Percentiles rank a stretch among this genome's conserved stretches.
These are phyloP conservation scores for Colletotrichum phormii DNA, from an alignment of 2,329 filamentous ascomycete species.

Conservation along the genomic window DNA sequence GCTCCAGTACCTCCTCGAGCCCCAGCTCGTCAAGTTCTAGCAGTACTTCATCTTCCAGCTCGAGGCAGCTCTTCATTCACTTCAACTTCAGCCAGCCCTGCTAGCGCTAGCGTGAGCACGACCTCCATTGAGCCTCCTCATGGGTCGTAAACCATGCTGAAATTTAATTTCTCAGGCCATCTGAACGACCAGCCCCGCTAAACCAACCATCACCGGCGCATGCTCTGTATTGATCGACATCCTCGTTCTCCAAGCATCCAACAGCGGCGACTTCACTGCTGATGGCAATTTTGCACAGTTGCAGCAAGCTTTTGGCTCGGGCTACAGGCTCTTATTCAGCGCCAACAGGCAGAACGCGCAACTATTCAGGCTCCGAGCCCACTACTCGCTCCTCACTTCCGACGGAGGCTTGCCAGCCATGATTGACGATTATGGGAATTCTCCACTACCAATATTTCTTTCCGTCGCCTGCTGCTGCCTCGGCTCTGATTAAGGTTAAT, in stretches of 20 bases:
- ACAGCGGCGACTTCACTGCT: not conserved
- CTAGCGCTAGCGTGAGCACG: not conserved
- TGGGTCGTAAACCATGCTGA: not conserved
- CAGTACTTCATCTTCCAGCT: not conserved
- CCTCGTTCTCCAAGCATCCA: not conserved
- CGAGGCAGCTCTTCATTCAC: not conserved
- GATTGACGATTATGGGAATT: not conserved
- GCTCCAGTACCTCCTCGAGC: not conserved
- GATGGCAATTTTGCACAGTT: not conserved
- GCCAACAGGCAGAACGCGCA: not conserved
- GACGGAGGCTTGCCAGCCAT: not conserved
- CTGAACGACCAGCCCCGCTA: not conserved
- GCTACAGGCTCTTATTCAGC: not conserved
- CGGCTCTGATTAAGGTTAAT: not conserved
- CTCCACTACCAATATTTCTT: not conserved
- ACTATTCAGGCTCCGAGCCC: not conserved
- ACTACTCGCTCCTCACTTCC: not conserved
- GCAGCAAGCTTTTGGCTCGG: not conserved
- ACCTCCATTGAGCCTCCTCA: not conserved
- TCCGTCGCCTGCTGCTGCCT: not conserved
- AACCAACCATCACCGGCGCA: no score
- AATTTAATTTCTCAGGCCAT: no score
- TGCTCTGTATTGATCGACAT: not conserved
- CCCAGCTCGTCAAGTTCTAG: not conserved
- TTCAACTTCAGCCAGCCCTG: no score